These are phyloP conservation scores for Corylus americana DNA, from an alignment of 306 rosid genomes.

Conservation along the genomic window DNA sequence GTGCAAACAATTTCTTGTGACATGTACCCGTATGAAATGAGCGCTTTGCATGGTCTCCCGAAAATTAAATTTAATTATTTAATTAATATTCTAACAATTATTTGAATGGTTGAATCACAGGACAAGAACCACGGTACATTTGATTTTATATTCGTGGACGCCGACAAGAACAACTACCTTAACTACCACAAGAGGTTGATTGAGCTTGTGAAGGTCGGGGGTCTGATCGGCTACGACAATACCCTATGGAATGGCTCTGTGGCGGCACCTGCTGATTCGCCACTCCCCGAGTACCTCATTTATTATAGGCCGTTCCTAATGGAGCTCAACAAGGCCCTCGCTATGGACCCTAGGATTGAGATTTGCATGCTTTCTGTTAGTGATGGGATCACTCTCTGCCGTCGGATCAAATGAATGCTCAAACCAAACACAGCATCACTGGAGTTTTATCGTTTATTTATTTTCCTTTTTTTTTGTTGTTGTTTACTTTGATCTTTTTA, in stretches of 20 bases:
- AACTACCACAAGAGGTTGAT: constrained; percentile 89
- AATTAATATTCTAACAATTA: too few species aligned
- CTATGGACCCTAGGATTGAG: constrained; percentile 85
- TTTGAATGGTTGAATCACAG: constrained; percentile 21
- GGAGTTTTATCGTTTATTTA: too few species aligned
- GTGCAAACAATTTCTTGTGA: too few species aligned
- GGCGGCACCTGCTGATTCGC: constrained; percentile 88
- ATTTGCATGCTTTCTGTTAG: constrained; percentile 89
- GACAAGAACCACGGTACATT: constrained; percentile 70
- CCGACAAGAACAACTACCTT: constrained; percentile 89
- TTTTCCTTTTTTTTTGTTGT: too few species aligned
- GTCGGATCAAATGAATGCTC: constrained; percentile 51
- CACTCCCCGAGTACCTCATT: constrained; percentile 79
- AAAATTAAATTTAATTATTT: too few species aligned
- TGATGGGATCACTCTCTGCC: constrained; percentile 90
- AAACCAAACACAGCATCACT: too few species aligned
- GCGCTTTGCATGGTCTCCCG: too few species aligned
- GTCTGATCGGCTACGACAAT: constrained; percentile 88
- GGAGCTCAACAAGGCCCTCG: constrained; percentile 83
- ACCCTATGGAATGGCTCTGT: constrained; percentile 94
- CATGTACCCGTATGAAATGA: too few species aligned
- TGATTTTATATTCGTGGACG: constrained; percentile 86
- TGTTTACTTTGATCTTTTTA: too few species aligned
- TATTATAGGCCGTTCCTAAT: constrained; percentile 82
- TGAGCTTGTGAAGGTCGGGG: constrained; percentile 77